phyloP scores from a whole-genome alignment of 2,329 filamentous ascomycete species.

The Penicillium sp. region DNA sequence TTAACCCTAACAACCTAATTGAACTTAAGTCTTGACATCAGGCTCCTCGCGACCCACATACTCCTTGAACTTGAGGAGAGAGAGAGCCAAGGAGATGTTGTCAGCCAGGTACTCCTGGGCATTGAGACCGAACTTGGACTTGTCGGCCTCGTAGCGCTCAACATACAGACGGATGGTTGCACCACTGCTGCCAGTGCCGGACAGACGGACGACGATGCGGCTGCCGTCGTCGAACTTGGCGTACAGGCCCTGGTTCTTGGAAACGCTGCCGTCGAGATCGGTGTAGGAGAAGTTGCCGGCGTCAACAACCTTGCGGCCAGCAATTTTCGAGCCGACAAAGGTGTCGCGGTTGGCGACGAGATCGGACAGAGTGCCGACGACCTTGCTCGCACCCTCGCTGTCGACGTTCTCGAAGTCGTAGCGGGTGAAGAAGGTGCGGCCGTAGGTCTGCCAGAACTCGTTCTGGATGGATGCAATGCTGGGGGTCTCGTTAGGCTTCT shows the following conservation, averaged over 20 bases:
- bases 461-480: conserved; percentile 96
- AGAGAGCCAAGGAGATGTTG: conserved; percentile 80
- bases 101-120: conserved; percentile 93
- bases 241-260: conserved; percentile 93
- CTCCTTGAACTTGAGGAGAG: conserved; percentile 89
- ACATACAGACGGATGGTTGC: conserved; percentile 97
- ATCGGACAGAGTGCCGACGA: conserved; percentile 76
- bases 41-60: conserved; percentile 89
- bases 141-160: conserved; percentile 87
- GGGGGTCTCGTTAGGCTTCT: conserved; percentile 74
- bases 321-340: conserved; percentile 81
- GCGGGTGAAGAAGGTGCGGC: conserved; percentile 97
- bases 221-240: conserved; percentile 92
- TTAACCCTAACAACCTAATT: conserved; percentile 2
- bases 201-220: conserved; percentile 90
- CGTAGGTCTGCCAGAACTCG: conserved; percentile 95
- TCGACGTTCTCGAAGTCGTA: conserved; percentile 98
- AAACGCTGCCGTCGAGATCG: conserved; percentile 94
- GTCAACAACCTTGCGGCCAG: conserved; percentile 78
- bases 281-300: conserved; percentile 98
- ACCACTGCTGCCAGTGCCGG: conserved; percentile 90
- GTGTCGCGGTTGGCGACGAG: conserved; percentile 70
- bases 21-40: conserved; percentile 83
- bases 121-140: conserved; percentile 72
- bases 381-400: conserved; percentile 84